Base-by-base conservation (phyloP, 805 yeast species). In the Candida awuae region DNA sequence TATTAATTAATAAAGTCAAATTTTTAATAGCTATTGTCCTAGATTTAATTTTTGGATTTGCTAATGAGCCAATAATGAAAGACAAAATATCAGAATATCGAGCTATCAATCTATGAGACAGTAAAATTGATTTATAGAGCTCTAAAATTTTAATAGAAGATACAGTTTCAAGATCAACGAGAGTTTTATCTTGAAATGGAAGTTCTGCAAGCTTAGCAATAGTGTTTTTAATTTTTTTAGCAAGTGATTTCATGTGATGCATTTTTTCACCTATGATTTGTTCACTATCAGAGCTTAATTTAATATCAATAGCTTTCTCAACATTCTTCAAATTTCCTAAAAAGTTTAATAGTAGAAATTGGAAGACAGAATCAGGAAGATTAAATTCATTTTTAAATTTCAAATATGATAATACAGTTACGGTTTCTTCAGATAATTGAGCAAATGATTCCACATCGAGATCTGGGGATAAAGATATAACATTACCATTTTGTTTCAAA, bases 21-120 rank as follows among this genome's bases (percentile, higher is more conserved):
- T 77, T 71, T 43, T 76, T 80, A 13, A 86, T 66, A 0, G 92
- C 86, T 35, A 77, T 73, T 0, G 83, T 66, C 50, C 79, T 67
- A 1, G 78, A 56, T 42, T 71, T 75, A 26, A 70, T 65, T 42
- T 71, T 73, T 1, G 69, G 59, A 45, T 71, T 70, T 21, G 66
- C 70, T 20, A 79, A 53, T 1, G 73, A 59, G 3, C 63, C 58
- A 19, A 80, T 48, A 3, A 83, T 56, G 13, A 77, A 58, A 18
- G 58, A 59, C 36, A 83, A 46, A 38, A 80, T 75, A 2, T 62
- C 64, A 16, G 78, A 80, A 49, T 79, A 78, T 3, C 68, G 54
- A 4, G 54, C 47, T 9, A 62, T 39, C 14, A 69, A 46, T 4
- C 58, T 58, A 35, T 58, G 60, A 2, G 63, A 49, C 3, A 55